Evolutionary conservation across 1,284 basidiomycete genomes (phyloP), one percentile per base, ranked within the genome.

Genomic region (Laetiporus sulphureus): DNA sequence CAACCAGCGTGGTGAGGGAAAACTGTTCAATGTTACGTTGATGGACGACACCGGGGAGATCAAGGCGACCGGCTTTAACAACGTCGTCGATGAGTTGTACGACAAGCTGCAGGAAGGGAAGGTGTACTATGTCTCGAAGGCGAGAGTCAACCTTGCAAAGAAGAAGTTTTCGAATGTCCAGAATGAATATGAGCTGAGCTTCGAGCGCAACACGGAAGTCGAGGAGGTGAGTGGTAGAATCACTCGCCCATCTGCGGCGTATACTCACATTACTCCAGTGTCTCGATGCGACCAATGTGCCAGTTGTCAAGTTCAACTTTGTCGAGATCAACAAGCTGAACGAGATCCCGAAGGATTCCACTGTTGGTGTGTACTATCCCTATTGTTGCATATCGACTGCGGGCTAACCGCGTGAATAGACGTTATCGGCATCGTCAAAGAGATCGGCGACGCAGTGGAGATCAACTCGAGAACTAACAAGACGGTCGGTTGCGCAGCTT

Each of bases 1-100:
- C 4, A 99, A 96, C 61, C 71, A 77, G 51, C 77, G 84, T 10
- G 96, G 96, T 36, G 96, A 98, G 55, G 96, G 96, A 33, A 95
- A 97, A 60, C 71, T 99, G 5, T 99, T 99, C 68, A 93, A 75
- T 53, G 83, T 94, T 22, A 95, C 85, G 0, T 65, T 99, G 31
- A 90, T 98, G 82, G 96, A 99, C 53, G 92, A 99, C 52, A 84
- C 90, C 12, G 93, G 91, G 31, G 93, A 96, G 61, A 97, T 97
- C 56, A 75, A 83, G 42, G 94, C 75, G 0, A 98, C 95, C 2
- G 94, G 74, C 6, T 99, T 99, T 73, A 98, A 98, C 59, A 72
- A 83, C 23, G 79, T 77, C 2, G 92, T 88, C 27, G 92, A 95
- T 59, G 77, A 81, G 34, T 75, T 94, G 37, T 96, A 88, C 66